Evolutionary conservation across 2,329 filamentous ascomycete species (phyloP), one percentile per base, ranked within the genome.

Genomic region (Colletotrichum paranaense): DNA sequence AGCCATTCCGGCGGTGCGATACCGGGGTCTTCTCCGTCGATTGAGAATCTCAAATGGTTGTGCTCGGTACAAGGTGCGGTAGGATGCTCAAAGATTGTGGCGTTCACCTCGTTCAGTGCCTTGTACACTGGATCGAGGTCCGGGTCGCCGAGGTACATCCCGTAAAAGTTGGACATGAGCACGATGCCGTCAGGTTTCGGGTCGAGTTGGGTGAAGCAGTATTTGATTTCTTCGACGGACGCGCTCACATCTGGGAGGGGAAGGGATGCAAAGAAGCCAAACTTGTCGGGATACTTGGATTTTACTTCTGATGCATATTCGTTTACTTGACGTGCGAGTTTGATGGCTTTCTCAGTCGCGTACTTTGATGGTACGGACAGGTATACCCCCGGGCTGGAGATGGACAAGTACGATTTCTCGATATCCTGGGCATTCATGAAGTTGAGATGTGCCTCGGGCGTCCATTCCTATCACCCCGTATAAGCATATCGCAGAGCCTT

Each of bases 1-100:
- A 59, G 30, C 70, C 70, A 72, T 22, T 59, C 66, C 1, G 19
- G 5, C 19, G 55, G 70, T 3, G 58, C 24, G 53, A 72, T 35
- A 58, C 28, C 57, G 12, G 75, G 53, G 16, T 63, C 55, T 5
- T 57, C 30, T 2, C 65, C 73, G 52, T 76, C 62, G 24, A 69
- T 75, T 1, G 53, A 42, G 14, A 73, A 78, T 1, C 24, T 26
- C 7, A 52, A 9, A 7, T 62, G 35, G 32, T 75, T 75, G 9
- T 38, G 55, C 35, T 78, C 79, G 3, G 83, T 84, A 69, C 82
- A 86, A 0, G 85, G 86, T n/a, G 81, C 87, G 0, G 87, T 89
- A 0, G 88, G 88, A 68, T 91, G 89, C 58, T 90, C 85, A 77
- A 91, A 90, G 1, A 89, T 81, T 1, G 82, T 85, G 0, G 86